Percentiles rank a stretch among this genome's conserved stretches.
phyloP scores from a whole-genome alignment of 306 rosid genomes.

The Fagus crenata region DNA sequence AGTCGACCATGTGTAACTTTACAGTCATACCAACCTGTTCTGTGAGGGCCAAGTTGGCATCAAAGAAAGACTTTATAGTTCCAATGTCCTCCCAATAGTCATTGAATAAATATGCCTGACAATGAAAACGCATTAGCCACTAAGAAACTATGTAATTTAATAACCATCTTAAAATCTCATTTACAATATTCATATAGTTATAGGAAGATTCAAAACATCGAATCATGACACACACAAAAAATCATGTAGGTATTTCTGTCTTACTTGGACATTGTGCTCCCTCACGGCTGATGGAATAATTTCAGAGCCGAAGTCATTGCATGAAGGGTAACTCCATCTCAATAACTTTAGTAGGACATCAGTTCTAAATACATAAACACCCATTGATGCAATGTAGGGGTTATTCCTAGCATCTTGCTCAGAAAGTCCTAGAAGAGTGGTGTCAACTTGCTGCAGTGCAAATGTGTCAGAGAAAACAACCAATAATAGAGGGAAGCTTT shows the following conservation, averaged over 20 bases:
- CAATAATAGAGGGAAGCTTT: constrained; percentile 3
- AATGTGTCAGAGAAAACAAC: not conserved
- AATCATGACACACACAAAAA: not conserved
- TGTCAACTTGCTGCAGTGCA: constrained; percentile 82
- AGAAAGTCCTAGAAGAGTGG: constrained; percentile 74
- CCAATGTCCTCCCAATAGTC: constrained; percentile 99
- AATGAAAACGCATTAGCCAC: constrained; percentile 18
- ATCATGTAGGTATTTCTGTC: constrained; percentile 23
- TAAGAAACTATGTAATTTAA: constrained; percentile 10
- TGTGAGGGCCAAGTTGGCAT: constrained; percentile 89
- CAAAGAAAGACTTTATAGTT: constrained; percentile 87
- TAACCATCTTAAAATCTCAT: not conserved
- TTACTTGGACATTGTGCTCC: constrained; percentile 86
- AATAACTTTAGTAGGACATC: constrained; percentile 75
- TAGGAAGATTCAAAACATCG: constrained; percentile 8
- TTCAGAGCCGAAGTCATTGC: constrained; percentile 94
- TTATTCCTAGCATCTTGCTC: constrained; percentile 55
- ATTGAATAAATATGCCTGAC: constrained; percentile 87
- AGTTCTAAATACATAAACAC: constrained; percentile 83
- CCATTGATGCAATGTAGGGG: constrained; percentile 98
- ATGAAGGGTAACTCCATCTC: constrained; percentile 59
- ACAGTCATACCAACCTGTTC: constrained; percentile 58
- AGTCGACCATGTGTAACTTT: constrained; percentile 10
- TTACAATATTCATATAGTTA: not conserved
- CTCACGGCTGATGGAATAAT: constrained; percentile 88